Conservation (phyloP, 176 grass and related monocot genomes). For the Areca catechu region DNA sequence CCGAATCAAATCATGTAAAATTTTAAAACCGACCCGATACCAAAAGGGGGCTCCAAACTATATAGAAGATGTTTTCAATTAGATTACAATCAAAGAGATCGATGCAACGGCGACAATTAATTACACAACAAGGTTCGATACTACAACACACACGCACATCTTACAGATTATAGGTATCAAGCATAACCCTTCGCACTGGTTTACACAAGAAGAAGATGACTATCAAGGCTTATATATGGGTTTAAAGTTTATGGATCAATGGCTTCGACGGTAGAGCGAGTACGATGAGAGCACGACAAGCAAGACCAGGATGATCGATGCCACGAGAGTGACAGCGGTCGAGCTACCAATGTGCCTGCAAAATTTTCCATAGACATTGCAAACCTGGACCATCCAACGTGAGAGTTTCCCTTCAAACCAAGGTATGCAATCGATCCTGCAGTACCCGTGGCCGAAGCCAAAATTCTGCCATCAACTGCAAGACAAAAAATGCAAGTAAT, state of each 20-base stretch:
- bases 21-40: no score
- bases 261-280: conserved; percentile 43
- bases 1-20: no score
- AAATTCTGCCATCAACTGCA: conserved; percentile 50
- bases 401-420: conserved; percentile 58
- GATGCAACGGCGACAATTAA: no score
- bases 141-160: no score
- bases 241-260: neutral
- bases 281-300: conserved; percentile 40
- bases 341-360: conserved; percentile 44
- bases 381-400: conserved; percentile 51
- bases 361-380: conserved; percentile 46
- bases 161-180: no score
- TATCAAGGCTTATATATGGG: no score
- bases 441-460: conserved; percentile 70
- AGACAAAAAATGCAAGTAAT: neutral
- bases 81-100: no score
- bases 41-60: no score
- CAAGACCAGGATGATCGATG: conserved; percentile 39
- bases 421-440: conserved; percentile 47
- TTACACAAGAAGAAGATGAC: no score
- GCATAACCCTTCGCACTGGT: no score
- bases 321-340: conserved; percentile 24
- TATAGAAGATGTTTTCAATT: no score
- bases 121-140: no score